Base-by-base conservation (phyloP, 345 rosid genomes). In the Schrenkiella parvula region DNA sequence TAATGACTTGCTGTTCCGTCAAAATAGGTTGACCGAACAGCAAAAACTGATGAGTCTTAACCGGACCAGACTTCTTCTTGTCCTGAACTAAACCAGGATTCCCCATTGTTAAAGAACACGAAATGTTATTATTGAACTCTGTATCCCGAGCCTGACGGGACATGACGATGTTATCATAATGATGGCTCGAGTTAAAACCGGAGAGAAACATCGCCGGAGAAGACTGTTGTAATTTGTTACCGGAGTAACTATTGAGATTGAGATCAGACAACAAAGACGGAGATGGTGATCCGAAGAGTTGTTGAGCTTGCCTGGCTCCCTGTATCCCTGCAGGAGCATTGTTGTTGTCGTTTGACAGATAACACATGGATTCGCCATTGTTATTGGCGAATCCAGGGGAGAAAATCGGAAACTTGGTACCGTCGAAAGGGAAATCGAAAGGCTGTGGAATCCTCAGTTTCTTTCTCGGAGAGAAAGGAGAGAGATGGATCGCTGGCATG, bases 301-400 rank as follows among this genome's bases (percentile, higher is more conserved):
- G 84, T 65, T 87, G 89, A 80, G 89, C 84, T 82, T 95, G 99
- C 99, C 99, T 95, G 99, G 99, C 93, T 91, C 99, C 99, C 99
- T 91, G 99, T 87, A 95, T 91, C 80, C 97, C 85, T 82, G 93
- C 95, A 88, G 98, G 88, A 89, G 91, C 80, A 18, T 71, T 77
- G 26, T 57, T 69, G 54, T 44, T 37, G 48, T 38, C 82, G 41
- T 85, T 57, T n/a, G 68, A 82, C 55, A 87, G 79, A 84, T 80
- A 87, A 82, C 78, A 77, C 80, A 82, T 69, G 53, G 85, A 83
- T 59, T 89, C 85, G 77, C 79, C 80, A 8, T 19, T 80, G 80
- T 67, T 80, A 74, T 64, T 78, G 80, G 56, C 82, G 72, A 76
- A 93, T 76, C 46, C 88, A 46, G 8, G 92, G 80, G 80, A 78